phyloP scores from a whole-genome alignment of 257 asterid species.

The Nicotiana benthamiana region DNA sequence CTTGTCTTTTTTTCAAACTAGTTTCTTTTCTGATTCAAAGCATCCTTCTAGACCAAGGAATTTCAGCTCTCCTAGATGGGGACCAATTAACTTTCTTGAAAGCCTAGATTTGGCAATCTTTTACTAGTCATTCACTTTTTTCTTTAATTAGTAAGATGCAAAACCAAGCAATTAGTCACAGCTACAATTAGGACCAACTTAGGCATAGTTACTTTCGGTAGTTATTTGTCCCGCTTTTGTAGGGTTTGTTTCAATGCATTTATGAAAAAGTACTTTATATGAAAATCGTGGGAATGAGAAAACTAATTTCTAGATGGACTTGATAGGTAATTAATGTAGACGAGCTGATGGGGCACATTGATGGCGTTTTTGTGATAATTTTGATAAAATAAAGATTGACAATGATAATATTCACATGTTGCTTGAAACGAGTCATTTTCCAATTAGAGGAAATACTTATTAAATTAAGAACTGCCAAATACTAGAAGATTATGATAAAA shows the following conservation, averaged over 20 bases:
- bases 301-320: neutral
- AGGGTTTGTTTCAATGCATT: neutral
- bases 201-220: neutral
- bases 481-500: neutral
- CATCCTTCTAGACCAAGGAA: neutral
- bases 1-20: neutral
- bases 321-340: neutral
- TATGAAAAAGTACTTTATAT: neutral
- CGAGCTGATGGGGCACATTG: too few species aligned
- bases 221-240: neutral
- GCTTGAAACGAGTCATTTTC: neutral
- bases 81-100: neutral
- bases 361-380: neutral
- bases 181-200: neutral
- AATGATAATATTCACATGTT: too few species aligned
- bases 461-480: neutral
- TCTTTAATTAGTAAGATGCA: neutral
- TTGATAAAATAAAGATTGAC: neutral
- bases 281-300: neutral
- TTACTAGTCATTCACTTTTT: neutral
- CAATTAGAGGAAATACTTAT: neutral
- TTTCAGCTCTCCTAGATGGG: neutral
- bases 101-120: neutral
- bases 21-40: slow-evolving; percentile 3
- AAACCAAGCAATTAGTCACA: neutral